Evolutionary conservation across 345 rosid species (phyloP), one percentile per base, ranked within the genome.

Genomic region (Boechera divaricarpa): DNA sequence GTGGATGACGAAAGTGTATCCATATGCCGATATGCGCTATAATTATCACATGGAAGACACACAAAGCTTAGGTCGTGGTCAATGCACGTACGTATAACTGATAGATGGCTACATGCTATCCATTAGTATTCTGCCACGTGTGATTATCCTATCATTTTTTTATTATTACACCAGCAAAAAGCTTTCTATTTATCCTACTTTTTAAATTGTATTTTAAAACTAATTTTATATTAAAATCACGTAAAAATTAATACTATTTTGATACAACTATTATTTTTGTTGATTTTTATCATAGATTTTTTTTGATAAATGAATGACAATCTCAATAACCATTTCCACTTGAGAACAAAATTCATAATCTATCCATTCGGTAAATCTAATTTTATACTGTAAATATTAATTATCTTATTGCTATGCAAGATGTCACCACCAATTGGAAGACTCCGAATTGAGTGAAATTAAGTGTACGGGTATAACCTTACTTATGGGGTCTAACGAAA

Each of bases 21-120:
- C 51, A 45, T 42, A 56, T 45, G 21, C 21, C n/a, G 38, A 44
- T 54, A 52, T 41, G 29, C 1, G 63, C 69, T 72, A 39, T 73
- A 52, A 74, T 15, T 13, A 47, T 74, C 72, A 56, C 65, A 74
- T 74, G 72, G 66, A 42, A 65, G 63, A 63, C 67, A 54, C 48
- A 65, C 62, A 74, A 31, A 55, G 38, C 39, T 26, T 9, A 44
- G 39, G 72, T 59, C 58, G 75, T 60, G 75, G 75, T 74, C 65
- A 57, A 74, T 65, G 56, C 64, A 56, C 58, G 72, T 74, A 74
- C 77, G 45, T 73, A 10, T 64, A 32, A 74, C 47, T 42, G 16
- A 32, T 63, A 42, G 29, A 74, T 57, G 62, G 35, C 28, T 60
- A 48, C 67, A 58, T 67, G 51, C 38, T 67, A 49, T 49, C 73